Conservation (phyloP, 2,329 filamentous ascomycete species). For the Colletotrichum acutatum region DNA sequence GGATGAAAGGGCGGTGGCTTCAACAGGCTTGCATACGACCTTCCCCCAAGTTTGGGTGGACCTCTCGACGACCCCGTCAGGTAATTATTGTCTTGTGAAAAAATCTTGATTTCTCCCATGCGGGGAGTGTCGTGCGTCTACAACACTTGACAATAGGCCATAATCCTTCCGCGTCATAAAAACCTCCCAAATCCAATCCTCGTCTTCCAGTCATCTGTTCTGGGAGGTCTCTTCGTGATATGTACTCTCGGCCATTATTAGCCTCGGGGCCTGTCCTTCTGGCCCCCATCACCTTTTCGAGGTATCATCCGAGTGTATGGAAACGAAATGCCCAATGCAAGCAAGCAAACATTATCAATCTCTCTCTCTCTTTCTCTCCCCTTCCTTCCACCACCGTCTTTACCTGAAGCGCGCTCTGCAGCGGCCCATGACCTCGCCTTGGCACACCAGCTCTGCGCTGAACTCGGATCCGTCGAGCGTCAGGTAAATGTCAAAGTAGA, state of each 20-base stretch:
- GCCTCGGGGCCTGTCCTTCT: conserved; percentile 32
- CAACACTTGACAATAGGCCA: conserved; percentile 25
- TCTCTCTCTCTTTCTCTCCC: not conserved
- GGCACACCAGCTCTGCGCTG: conserved; percentile 98
- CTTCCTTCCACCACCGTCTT: conserved; percentile 35
- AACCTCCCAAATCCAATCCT: conserved; percentile 19
- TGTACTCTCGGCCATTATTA: conserved; percentile 35
- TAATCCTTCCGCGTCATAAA: conserved; percentile 34
- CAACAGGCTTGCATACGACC: not conserved
- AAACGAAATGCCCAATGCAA: conserved; percentile 32
- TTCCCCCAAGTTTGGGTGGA: not conserved
- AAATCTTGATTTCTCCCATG: conserved; percentile 29
- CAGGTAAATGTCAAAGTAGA: conserved; percentile 84
- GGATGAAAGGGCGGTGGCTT: not conserved
- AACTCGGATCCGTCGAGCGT: conserved; percentile 98
- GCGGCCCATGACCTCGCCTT: conserved; percentile 98
- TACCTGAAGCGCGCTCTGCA: conserved; percentile 90
- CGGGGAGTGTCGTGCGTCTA: conserved; percentile 34
- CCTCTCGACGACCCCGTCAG: not conserved
- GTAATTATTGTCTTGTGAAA: not conserved
- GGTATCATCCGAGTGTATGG: conserved; percentile 38
- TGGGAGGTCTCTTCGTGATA: conserved; percentile 33
- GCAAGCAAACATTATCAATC: conserved; percentile 24
- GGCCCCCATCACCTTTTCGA: conserved; percentile 34
- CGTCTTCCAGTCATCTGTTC: conserved; percentile 23